Conservation (phyloP, 768 basidiomycete species). For the Collybia sp. region DNA sequence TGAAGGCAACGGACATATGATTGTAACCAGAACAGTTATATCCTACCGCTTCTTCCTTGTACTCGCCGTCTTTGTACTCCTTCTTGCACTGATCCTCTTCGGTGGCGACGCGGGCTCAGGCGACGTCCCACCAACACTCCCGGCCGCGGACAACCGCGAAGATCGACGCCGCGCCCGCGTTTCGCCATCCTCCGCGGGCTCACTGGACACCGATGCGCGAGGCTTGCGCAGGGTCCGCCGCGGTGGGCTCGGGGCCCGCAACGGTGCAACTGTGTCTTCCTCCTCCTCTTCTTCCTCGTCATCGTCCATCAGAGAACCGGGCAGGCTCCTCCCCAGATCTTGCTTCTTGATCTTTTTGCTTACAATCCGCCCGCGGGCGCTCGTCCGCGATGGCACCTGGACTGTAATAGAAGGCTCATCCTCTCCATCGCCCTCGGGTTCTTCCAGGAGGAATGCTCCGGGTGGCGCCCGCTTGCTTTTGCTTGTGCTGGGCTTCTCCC, state of each 20-base stretch:
- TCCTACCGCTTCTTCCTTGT: slow-evolving; percentile 13
- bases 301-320: slow-evolving; percentile 20
- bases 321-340: slow-evolving; percentile 12
- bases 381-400: slow-evolving; percentile 5
- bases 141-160: slow-evolving; percentile 30
- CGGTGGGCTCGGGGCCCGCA: slow-evolving; percentile 28
- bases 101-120: slow-evolving; percentile 17
- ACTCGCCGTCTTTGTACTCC: slow-evolving; percentile 10
- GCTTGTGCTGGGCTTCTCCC: slow-evolving; percentile 41
- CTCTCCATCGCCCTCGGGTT: slow-evolving; percentile 23
- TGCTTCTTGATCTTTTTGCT: slow-evolving; percentile 7
- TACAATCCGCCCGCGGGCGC: slow-evolving; percentile 3
- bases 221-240: slow-evolving; percentile 18
- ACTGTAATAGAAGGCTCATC: slow-evolving; percentile 27
- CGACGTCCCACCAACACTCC: slow-evolving; percentile 16
- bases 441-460: slow-evolving; percentile 4
- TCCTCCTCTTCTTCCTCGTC: slow-evolving; percentile 23
- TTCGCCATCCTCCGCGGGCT: slow-evolving; percentile 26
- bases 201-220: slow-evolving; percentile 26
- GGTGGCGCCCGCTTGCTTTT: slow-evolving; percentile 31
- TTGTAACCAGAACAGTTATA: too few relatives aligned
- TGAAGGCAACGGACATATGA: too few relatives aligned
- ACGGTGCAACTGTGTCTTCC: slow-evolving; percentile 31
- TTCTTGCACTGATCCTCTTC: slow-evolving; percentile 12
- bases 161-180: slow-evolving; percentile 38